phyloP scores from a whole-genome alignment of 345 rosid species.

The Hibiscus trionum region DNA sequence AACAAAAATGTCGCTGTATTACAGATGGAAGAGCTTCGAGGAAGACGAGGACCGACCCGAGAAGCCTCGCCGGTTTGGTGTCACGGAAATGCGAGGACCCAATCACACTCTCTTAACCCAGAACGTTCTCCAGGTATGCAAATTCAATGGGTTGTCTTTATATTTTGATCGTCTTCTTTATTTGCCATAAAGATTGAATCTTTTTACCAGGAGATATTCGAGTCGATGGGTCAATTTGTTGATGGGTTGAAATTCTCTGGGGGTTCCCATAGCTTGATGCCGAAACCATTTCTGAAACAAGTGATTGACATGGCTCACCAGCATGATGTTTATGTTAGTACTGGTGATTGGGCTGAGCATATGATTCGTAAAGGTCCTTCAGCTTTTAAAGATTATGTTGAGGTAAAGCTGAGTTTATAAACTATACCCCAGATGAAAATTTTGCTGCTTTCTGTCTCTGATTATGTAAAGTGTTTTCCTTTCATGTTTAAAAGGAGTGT shows the following conservation, averaged over 20 bases:
- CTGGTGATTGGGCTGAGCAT: constrained; percentile 93
- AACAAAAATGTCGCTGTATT: constrained; percentile 39
- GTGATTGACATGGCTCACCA: constrained; percentile 67
- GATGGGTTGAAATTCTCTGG: constrained; percentile 89
- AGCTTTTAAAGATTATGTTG: constrained; percentile 66
- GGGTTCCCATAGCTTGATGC: constrained; percentile 73
- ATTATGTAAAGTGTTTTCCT: neutral
- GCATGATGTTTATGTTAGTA: constrained; percentile 77
- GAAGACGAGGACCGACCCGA: constrained; percentile 86
- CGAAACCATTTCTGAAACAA: constrained; percentile 59
- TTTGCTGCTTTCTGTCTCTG: neutral
- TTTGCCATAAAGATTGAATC: neutral
- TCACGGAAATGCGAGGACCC: constrained; percentile 88
- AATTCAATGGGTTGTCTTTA: neutral
- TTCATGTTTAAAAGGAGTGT: constrained; percentile 49
- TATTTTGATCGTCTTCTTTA: neutral
- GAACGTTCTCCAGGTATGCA: constrained; percentile 53
- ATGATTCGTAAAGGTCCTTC: constrained; percentile 59
- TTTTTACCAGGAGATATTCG: constrained; percentile 59
- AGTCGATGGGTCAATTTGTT: constrained; percentile 78
- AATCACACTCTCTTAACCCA: constrained; percentile 54
- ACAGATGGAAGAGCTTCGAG: constrained; percentile 65
- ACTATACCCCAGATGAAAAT: neutral
- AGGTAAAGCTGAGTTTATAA: constrained; percentile 33
- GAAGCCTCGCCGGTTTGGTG: constrained; percentile 82